phyloP scores from a whole-genome alignment of 768 basidiomycete species.

The Epithele typhae region DNA sequence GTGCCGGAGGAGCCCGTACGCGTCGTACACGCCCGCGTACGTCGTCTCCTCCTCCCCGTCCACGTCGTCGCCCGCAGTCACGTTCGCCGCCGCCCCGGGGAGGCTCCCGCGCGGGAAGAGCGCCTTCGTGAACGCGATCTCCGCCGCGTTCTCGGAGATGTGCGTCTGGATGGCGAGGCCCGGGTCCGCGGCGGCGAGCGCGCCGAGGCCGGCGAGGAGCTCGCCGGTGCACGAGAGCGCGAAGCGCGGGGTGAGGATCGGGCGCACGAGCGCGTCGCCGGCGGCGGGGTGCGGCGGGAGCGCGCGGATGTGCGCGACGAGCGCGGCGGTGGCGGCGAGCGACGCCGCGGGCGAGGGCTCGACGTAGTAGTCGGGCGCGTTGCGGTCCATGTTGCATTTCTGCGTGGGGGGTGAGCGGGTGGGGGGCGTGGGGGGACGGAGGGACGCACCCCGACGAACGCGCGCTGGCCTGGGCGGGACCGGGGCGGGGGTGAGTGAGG shows the following conservation, averaged over 20 bases:
- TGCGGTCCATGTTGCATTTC: slow-evolving; percentile 90
- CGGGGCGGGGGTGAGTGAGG: background rate
- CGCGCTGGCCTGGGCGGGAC: slow-evolving; percentile 63
- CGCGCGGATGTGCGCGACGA: slow-evolving; percentile 67
- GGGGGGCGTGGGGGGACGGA: background rate
- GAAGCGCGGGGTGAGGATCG: slow-evolving; percentile 93
- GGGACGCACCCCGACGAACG: slow-evolving; percentile 73
- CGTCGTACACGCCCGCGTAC: slow-evolving; percentile 83
- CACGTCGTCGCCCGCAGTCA: background rate
- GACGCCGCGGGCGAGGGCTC: slow-evolving; percentile 61
- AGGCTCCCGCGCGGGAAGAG: slow-evolving; percentile 50
- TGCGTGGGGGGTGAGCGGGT: slow-evolving; percentile 23
- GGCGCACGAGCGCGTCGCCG: slow-evolving; percentile 59
- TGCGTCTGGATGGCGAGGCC: slow-evolving; percentile 86
- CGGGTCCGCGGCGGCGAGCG: slow-evolving; percentile 55
- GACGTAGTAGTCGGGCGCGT: slow-evolving; percentile 63
- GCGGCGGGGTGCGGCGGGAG: slow-evolving; percentile 33
- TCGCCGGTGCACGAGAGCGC: slow-evolving; percentile 81
- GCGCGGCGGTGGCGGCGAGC: slow-evolving; percentile 51
- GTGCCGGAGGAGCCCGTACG: slow-evolving; percentile 63
- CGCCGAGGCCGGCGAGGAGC: slow-evolving; percentile 61
- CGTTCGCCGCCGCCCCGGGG: background rate
- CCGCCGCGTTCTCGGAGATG: slow-evolving; percentile 77
- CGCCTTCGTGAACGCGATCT: slow-evolving; percentile 59
- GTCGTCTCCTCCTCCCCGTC: slow-evolving; percentile 23